These are phyloP conservation scores for Solanum infundibuliforme DNA, from an alignment of 257 asterid genomes.

Conservation along the genomic window DNA sequence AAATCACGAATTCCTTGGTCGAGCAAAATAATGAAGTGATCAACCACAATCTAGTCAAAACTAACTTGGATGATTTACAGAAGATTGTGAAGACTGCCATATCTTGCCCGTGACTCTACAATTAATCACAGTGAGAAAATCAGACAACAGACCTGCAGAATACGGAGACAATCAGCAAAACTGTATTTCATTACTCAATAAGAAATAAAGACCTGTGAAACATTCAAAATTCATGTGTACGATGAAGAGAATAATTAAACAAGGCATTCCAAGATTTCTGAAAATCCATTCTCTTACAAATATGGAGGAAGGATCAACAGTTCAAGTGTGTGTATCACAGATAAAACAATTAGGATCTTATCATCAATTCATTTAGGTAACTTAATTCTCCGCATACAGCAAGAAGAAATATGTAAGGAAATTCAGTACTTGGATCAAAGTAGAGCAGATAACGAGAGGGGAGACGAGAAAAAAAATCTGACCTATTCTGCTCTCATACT, in stretches of 20 bases:
- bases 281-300: neutral
- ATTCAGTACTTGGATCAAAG: neutral
- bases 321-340: neutral
- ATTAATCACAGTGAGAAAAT: neutral
- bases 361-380: neutral
- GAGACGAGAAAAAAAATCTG: neutral
- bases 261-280: neutral
- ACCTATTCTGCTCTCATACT: constrained; percentile 48
- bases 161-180: neutral
- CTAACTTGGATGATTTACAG: constrained; percentile 8
- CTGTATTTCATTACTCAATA: neutral
- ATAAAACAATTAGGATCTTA: neutral
- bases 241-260: neutral
- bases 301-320: neutral
- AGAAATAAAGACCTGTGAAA: neutral
- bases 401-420: neutral
- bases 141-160: constrained; percentile 27
- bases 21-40: constrained; percentile 36
- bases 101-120: constrained; percentile 12
- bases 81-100: constrained; percentile 15
- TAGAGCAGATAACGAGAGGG: neutral
- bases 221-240: neutral
- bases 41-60: constrained; percentile 18
- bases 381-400: neutral
- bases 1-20: constrained; percentile 54